Conservation (phyloP, 73 alveolate species). For the Paramecium bursaria region DNA sequence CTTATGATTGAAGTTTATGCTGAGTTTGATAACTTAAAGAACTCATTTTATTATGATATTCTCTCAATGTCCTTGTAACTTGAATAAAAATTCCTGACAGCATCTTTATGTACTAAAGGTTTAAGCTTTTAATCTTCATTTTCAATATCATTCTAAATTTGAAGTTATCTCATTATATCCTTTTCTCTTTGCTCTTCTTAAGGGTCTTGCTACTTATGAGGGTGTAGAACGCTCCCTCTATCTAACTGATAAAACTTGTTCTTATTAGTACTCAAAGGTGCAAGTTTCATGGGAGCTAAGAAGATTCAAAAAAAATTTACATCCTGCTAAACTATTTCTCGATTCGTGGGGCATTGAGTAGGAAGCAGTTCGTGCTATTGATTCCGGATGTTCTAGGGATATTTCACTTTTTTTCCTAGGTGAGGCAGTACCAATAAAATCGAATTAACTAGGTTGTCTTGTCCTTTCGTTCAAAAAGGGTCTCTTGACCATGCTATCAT, state of each 20-base stretch:
- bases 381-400: too few species aligned
- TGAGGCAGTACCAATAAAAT: too few species aligned
- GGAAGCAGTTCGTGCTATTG: constrained; percentile 52
- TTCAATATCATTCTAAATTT: not conserved
- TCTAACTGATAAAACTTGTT: constrained; percentile 25
- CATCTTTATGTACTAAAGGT: constrained; percentile 4
- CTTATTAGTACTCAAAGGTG: constrained; percentile 1
- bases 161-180: not conserved
- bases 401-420: too few species aligned
- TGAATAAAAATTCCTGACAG: constrained; percentile 25
- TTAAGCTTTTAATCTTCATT: constrained; percentile 13
- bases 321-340: not conserved
- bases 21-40: constrained; percentile 1
- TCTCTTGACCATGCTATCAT: too few species aligned
- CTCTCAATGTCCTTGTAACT: not conserved
- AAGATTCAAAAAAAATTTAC: not conserved
- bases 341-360: constrained; percentile 61
- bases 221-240: not conserved
- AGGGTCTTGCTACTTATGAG: constrained; percentile 31
- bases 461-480: too few species aligned
- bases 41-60: constrained; percentile 20
- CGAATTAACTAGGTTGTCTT: too few species aligned
- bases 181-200: constrained; percentile 22
- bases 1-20: constrained; percentile 39
- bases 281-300: not conserved